phyloP scores from a whole-genome alignment of 1,284 basidiomycete species.

The Leucoagaricus sp. region DNA sequence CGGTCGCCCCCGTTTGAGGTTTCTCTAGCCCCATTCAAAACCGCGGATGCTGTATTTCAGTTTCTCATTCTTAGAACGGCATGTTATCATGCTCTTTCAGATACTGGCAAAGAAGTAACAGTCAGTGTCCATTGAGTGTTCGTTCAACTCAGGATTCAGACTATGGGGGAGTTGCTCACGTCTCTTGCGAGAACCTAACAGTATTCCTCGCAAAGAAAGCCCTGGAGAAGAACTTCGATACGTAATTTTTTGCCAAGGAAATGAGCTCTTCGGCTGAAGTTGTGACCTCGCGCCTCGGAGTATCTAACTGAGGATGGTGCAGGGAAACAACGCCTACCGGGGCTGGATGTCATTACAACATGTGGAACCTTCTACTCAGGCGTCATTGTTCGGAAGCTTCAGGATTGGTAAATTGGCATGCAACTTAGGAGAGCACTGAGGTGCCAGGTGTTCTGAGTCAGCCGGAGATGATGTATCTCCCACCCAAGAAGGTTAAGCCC shows the following conservation, averaged over 20 bases:
- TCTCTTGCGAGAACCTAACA: neutral
- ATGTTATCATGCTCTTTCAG: too few species aligned
- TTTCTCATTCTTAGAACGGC: too few species aligned
- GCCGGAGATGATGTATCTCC: conserved; percentile 14
- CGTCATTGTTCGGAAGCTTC: neutral
- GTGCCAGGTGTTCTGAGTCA: conserved; percentile 2
- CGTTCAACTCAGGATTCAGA: too few species aligned
- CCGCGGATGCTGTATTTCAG: neutral
- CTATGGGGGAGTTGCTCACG: neutral
- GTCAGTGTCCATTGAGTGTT: too few species aligned
- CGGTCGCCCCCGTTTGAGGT: too few species aligned
- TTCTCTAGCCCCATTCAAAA: neutral
- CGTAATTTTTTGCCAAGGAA: conserved; percentile 15
- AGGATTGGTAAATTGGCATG: conserved; percentile 7
- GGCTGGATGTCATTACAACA: conserved; percentile 11
- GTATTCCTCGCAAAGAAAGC: conserved; percentile 11
- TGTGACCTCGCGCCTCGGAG: conserved; percentile 14
- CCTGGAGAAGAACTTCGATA: conserved; percentile 14
- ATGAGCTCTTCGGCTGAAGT: neutral
- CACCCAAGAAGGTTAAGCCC: conserved; percentile 13
- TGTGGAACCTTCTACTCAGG: conserved; percentile 3
- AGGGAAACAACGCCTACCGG: conserved; percentile 1
- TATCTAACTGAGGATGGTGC: conserved; percentile 5
- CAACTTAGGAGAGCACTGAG: conserved; percentile 10
- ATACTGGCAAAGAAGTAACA: conserved; percentile 2